Evolutionary conservation across 2,329 filamentous ascomycete species (phyloP), one percentile per base, ranked within the genome.

Genomic region (Penicillium concentricum): DNA sequence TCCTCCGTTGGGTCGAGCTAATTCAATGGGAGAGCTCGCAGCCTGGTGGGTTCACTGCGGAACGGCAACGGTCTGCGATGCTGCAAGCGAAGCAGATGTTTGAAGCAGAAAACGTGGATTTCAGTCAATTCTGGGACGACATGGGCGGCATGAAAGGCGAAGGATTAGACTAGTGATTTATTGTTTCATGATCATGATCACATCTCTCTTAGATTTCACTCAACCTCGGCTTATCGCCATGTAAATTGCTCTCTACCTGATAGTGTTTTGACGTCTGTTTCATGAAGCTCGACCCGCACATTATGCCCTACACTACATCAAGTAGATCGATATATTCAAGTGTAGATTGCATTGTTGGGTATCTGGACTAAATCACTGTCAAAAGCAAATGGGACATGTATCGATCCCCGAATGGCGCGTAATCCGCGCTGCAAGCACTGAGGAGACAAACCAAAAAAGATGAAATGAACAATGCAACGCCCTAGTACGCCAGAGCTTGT

Each of bases 1-100:
- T 97, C 77, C 96, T 90, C 77, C 85, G 88, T 54, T 96, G 92
- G 91, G 90, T 96, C 47, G 92, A 97, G 78, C 83, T 95, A 69
- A 87, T 97, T 48, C 92, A 97, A 76, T 95, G 86, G 68, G 92
- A 96, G 76, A 88, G 90, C 41, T 88, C 86, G 35, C 83, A 84
- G 63, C 89, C 91, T 0, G 90, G 88, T 18, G 90, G 90, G 0
- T 95, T 96, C 69, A 89, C 87, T 1, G 78, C 81, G 0, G 88
- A 92, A 69, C 83, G 86, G 67, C 91, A 96, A 74, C 79, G 84
- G 54, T 83, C 80, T 42, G 87, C 89, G 1, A 90, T 91, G 57
- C 78, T 84, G 61, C 87, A 92, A 74, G 90, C 92, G 48, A 85
- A 88, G 67, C 83, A 85, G 38, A 79, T 94, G 70, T 96, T 97